phyloP scores from a whole-genome alignment of 495 filamentous ascomycete species.

The Talaromyces ruber region DNA sequence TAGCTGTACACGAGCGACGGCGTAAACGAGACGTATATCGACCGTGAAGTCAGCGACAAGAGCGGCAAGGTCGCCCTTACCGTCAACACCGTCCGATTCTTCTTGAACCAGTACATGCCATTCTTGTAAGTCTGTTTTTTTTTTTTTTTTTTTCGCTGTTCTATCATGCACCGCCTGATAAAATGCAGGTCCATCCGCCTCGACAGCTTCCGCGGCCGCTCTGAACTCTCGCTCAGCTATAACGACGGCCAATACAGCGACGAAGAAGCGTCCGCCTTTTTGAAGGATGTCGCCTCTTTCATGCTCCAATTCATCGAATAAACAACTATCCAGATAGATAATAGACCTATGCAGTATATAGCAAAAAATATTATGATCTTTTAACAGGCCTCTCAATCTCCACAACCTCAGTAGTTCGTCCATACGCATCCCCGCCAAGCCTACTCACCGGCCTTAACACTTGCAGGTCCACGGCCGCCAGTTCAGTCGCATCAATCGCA shows the following conservation, averaged over 20 bases:
- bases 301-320: neutral
- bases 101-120: conserved; percentile 1
- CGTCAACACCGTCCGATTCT: neutral
- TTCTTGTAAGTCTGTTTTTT: neutral
- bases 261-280: neutral
- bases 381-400: conserved; percentile 61
- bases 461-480: conserved; percentile 59
- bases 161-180: neutral
- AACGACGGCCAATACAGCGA: conserved; percentile 1
- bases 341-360: neutral
- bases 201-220: neutral
- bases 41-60: neutral
- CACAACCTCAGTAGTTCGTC: conserved; percentile 56
- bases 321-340: neutral
- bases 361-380: neutral
- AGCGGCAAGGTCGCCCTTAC: neutral
- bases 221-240: neutral
- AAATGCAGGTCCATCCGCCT: neutral
- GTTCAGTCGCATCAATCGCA: conserved; percentile 63
- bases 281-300: neutral
- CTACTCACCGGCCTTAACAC: conserved; percentile 67
- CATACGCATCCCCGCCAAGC: conserved; percentile 80
- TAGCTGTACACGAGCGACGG: conserved; percentile 1
- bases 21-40: neutral
- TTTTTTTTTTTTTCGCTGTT: no score